phyloP scores from a whole-genome alignment of 2,329 filamentous ascomycete species.

The Triangularia setosa region DNA sequence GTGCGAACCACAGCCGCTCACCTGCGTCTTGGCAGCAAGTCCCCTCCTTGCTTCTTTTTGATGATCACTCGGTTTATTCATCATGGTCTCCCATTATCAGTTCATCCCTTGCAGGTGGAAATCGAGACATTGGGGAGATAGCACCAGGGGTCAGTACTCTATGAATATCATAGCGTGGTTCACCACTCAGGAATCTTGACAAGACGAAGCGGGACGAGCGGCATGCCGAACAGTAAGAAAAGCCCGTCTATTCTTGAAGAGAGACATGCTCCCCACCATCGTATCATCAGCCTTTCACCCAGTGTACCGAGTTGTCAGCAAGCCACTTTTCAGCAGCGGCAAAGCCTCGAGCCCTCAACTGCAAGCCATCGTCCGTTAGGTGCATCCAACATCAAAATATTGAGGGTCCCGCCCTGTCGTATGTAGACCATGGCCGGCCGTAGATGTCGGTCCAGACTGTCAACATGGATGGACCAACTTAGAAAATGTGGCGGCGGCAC shows the following conservation, averaged over 20 bases:
- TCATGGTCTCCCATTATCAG: not conserved
- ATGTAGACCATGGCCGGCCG: not conserved
- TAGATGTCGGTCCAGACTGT: not conserved
- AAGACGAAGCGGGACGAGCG: not conserved
- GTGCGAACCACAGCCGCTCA: constrained; percentile 9
- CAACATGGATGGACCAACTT: not conserved
- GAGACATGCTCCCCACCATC: not conserved
- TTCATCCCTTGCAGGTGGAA: not conserved
- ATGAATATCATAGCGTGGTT: not conserved
- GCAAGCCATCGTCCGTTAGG: not conserved
- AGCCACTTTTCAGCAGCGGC: not conserved
- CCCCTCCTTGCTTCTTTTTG: constrained; percentile 5
- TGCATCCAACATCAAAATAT: not conserved
- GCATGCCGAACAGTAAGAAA: not conserved
- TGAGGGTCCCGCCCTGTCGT: not conserved
- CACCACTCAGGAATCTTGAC: not conserved
- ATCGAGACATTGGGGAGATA: not conserved
- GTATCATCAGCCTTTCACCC: not conserved
- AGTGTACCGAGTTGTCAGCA: not conserved
- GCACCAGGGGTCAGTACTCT: not conserved
- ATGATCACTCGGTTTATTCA: not conserved
- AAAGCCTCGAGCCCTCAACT: not conserved
- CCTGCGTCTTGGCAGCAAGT: not conserved
- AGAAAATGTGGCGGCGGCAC: not conserved
- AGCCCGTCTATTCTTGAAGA: not conserved